Base-by-base conservation (phyloP, 331 rosid species). In the Ulmus americana region DNA sequence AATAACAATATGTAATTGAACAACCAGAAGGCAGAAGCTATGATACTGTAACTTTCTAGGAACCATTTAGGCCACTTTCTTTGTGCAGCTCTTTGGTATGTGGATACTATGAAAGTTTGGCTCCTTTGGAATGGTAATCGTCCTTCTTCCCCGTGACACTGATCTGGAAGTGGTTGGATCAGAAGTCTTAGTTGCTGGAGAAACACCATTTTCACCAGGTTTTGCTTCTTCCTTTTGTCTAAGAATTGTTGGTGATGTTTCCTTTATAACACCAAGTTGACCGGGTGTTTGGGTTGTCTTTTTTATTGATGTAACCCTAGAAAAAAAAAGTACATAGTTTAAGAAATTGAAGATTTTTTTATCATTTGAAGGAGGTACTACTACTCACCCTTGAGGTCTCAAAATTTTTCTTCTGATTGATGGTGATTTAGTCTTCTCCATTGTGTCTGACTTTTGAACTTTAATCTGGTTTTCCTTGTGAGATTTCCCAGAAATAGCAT, bases 101-200 rank as follows among this genome's bases (percentile, higher is more conserved):
- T 72, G 81, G 44, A 63, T 65, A 39, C 58, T 68, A 20, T 87
- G 97, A 77, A 89, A 86, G 42, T 74, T 80, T 45, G 91, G 97
- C 64, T 82, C 85, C 79, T 74, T 85, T 5, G 95, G 84, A 62
- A 81, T 69, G 38, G 95, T 90, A 58, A 70, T 11, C 13, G 80
- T 58, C 75, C 70, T 82, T 74, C 63, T 83, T 67, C 74, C 85
- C 52, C 73, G 77, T 45, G 86, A 78, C 65, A 56, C 46, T 42
- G 81, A 51, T 42, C 76, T 55, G 9, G 80, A 70, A 67, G 48
- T 62, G 22, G 74, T 62, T 13, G 38, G 15, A 9, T 54, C 4
- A 8, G 75, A 52, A 63, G 65, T 72, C 51, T 71, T 63, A 62
- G 55, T 66, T 62, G 59, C 64, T 11, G 69, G 65, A 45, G 75